Conservation (phyloP, 2,329 filamentous ascomycete genomes). For the Neurospora sp. region DNA sequence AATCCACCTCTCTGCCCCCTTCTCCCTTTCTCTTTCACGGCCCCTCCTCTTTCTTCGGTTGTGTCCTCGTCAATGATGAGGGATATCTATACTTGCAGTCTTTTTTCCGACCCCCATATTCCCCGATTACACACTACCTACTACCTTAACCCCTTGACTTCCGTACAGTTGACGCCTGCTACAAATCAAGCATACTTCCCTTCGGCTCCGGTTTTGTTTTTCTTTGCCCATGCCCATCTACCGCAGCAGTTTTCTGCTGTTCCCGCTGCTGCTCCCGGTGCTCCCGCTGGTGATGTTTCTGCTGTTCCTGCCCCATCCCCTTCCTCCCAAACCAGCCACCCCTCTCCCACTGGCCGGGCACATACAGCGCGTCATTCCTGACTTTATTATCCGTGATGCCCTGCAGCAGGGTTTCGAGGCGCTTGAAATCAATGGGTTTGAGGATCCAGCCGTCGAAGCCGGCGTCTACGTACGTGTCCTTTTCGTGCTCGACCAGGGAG, state of each 20-base stretch:
- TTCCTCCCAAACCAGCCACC: slow-evolving; percentile 69
- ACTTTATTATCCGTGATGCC: slow-evolving; percentile 55
- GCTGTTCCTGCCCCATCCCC: not conserved
- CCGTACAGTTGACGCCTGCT: not conserved
- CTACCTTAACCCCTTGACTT: not conserved
- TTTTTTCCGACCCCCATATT: not conserved
- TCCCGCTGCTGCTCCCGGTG: not conserved
- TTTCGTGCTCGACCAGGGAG: slow-evolving; percentile 62
- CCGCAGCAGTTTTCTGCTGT: not conserved
- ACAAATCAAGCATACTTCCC: not conserved
- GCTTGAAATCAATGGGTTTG: slow-evolving; percentile 75
- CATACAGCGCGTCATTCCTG: slow-evolving; percentile 55
- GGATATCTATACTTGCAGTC: not conserved
- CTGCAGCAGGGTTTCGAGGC: slow-evolving; percentile 56
- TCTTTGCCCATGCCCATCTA: not conserved
- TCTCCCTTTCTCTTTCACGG: not conserved
- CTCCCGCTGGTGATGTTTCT: not conserved
- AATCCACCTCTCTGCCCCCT: not conserved
- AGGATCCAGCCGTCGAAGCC: slow-evolving; percentile 89
- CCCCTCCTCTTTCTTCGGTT: too few species aligned
- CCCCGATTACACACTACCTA: not conserved
- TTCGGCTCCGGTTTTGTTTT: not conserved
- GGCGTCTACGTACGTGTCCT: slow-evolving; percentile 58
- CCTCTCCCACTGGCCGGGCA: slow-evolving; percentile 66
- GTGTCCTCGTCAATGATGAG: not conserved